Evolutionary conservation across 805 yeast genomes (phyloP), one percentile per base, ranked within the genome.

Genomic region (Candida maris): DNA sequence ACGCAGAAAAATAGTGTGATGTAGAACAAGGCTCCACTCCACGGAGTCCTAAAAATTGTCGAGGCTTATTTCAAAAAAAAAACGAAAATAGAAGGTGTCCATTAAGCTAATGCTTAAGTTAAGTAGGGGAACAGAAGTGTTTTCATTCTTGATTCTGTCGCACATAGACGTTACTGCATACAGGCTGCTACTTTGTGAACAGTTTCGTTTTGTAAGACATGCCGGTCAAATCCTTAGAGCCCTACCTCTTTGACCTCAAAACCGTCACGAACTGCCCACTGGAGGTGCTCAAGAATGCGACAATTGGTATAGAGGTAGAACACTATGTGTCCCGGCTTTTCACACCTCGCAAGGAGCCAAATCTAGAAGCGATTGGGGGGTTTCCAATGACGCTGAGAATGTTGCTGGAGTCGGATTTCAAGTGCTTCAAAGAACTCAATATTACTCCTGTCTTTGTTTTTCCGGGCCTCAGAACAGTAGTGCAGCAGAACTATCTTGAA

Each of bases 371-470:
- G 7, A 71, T 83, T 45, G 95, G 95, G 17, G 95, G 95, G 0
- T 72, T 81, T 38, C 95, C 95, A 2, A 57, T 73, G 32, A 73
- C 85, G 3, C 61, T 87, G 44, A 68, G 65, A 38, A 63, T 64
- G 41, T 68, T 69, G 48, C 62, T 86, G 31, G 79, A 77, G 35
- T 59, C 77, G 1, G 94, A 87, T 52, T 62, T 87, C 34, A 67
- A 69, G 29, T 69, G 71, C 3, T 77, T 88, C 54, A 64, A 69
- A 33, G 78, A 76, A 35, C 70, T 69, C 42, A 72, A 77, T 34
- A 75, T 88, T 39, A 81, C 77, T n/a, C 95, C 95, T 0, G 62
- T 87, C 12, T 88, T 85, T 57, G 81, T 88, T 6, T 78, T 88
- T 39, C 71, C 79, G 4, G 97, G 97, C 1, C 65, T 79, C 39